Conservation (phyloP, 2,329 filamentous ascomycete genomes). For the Emydomyces testavorans region DNA sequence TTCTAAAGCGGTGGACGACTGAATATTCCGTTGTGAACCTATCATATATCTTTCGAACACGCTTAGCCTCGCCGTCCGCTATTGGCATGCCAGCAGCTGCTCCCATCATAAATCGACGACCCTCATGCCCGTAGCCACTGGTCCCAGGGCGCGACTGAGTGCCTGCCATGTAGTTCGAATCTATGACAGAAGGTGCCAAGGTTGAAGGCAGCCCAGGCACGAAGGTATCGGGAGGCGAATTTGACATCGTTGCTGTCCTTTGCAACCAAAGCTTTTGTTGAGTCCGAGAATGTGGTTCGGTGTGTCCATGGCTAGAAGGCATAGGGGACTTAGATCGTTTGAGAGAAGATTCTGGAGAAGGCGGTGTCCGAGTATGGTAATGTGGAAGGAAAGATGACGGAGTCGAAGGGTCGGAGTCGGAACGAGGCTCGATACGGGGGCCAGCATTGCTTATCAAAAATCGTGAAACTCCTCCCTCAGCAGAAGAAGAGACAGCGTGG, state of each 20-base stretch:
- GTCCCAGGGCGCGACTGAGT: slow-evolving; percentile 24
- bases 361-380: slow-evolving; percentile 37
- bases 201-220: slow-evolving; percentile 24
- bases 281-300: slow-evolving; percentile 36
- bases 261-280: slow-evolving; percentile 41
- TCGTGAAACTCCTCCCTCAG: slow-evolving; percentile 37
- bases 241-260: slow-evolving; percentile 35
- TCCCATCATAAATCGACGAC: slow-evolving; percentile 11
- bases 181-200: slow-evolving; percentile 28
- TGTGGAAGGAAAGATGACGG: slow-evolving; percentile 39
- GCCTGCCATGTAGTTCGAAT: slow-evolving; percentile 26
- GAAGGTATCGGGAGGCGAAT: slow-evolving; percentile 32
- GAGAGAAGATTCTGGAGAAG: slow-evolving; percentile 28
- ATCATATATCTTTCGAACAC: slow-evolving; percentile 36
- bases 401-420: slow-evolving; percentile 36
- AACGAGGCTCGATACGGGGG: slow-evolving; percentile 26
- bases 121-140: slow-evolving; percentile 11
- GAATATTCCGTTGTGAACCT: slow-evolving; percentile 34
- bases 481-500: slow-evolving; percentile 37
- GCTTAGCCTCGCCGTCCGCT: slow-evolving; percentile 31
- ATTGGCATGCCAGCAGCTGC: slow-evolving; percentile 14
- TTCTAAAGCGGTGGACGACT: slow-evolving; percentile 37
- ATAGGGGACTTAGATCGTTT: slow-evolving; percentile 25
- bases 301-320: slow-evolving; percentile 26
- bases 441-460: slow-evolving; percentile 32